Conservation (phyloP, 257 asterid species). For the Apocynum venetum region DNA sequence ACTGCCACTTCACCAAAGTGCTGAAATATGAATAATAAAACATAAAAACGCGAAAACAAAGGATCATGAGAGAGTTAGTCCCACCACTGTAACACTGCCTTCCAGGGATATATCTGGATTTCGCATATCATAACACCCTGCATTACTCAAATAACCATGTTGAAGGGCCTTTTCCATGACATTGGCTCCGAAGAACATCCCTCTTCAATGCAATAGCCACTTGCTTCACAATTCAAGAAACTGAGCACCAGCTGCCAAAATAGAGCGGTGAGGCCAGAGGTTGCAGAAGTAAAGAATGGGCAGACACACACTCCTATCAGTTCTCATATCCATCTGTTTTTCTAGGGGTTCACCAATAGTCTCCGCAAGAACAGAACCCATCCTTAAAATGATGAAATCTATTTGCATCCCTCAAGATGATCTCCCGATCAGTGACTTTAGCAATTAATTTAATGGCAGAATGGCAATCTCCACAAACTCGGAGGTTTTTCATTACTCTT, state of each 20-base stretch:
- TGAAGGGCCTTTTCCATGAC: neutral
- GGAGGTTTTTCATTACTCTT: slow-evolving; percentile 63
- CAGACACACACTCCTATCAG: too few species aligned
- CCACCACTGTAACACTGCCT: slow-evolving; percentile 89
- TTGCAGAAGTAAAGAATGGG: neutral
- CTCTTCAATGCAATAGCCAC: neutral
- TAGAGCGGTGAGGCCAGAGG: neutral
- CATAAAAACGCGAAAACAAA: neutral
- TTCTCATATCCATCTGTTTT: slow-evolving; percentile 6
- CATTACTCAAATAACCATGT: neutral
- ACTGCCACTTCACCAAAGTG: neutral
- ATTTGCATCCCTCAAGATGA: slow-evolving; percentile 61
- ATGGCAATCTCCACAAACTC: slow-evolving; percentile 74
- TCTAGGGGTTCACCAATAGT: slow-evolving; percentile 47
- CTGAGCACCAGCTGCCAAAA: neutral
- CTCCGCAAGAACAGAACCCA: slow-evolving; percentile 61
- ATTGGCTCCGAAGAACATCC: neutral
- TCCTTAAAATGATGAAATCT: slow-evolving; percentile 66
- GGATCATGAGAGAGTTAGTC: slow-evolving; percentile 18
- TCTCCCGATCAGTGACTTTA: slow-evolving; percentile 44
- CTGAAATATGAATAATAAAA: slow-evolving; percentile 3
- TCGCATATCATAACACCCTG: slow-evolving; percentile 33
- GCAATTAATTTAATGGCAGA: slow-evolving; percentile 53
- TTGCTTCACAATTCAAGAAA: neutral
- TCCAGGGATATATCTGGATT: slow-evolving; percentile 74